Percentiles rank a stretch among this genome's conserved stretches.
Conservation (phyloP, 2,329 filamentous ascomycete species). For the Talaromyces sp. region DNA sequence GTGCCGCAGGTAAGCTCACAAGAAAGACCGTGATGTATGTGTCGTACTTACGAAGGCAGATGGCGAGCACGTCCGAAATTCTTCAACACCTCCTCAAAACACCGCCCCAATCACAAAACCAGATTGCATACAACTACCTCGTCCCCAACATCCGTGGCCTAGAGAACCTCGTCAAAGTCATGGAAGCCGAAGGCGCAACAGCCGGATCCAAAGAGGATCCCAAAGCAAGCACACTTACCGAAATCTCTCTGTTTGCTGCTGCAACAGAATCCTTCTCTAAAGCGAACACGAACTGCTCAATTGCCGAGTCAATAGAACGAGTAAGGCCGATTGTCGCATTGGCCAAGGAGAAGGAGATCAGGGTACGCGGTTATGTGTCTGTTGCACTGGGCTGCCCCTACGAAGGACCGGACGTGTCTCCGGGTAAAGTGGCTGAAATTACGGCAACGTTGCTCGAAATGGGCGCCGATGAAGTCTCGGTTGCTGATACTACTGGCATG, state of each 20-base stretch:
- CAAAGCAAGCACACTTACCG: conserved; percentile 40
- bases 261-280: conserved; percentile 64
- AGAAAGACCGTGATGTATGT: background rate
- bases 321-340: conserved; percentile 57
- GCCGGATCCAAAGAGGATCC: conserved; percentile 30
- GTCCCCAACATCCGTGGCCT: conserved; percentile 62
- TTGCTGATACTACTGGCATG: conserved; percentile 67
- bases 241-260: conserved; percentile 63
- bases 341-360: conserved; percentile 54
- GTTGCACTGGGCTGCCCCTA: conserved; percentile 64
- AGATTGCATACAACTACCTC: conserved; percentile 64
- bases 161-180: conserved; percentile 56
- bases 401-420: conserved; percentile 60
- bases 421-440: conserved; percentile 59
- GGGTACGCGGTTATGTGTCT: conserved; percentile 63
- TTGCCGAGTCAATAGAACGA: conserved; percentile 59
- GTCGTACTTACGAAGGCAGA: conserved; percentile 40
- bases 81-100: conserved; percentile 52
- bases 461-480: conserved; percentile 63
- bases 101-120: conserved; percentile 49
- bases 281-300: conserved; percentile 64
- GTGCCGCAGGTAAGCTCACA: conserved; percentile 48
- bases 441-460: conserved; percentile 61
- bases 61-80: conserved; percentile 63
- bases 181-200: conserved; percentile 42